These are phyloP conservation scores for Verticillium longisporum DNA, from an alignment of 2,329 filamentous ascomycete genomes.

Conservation along the genomic window DNA sequence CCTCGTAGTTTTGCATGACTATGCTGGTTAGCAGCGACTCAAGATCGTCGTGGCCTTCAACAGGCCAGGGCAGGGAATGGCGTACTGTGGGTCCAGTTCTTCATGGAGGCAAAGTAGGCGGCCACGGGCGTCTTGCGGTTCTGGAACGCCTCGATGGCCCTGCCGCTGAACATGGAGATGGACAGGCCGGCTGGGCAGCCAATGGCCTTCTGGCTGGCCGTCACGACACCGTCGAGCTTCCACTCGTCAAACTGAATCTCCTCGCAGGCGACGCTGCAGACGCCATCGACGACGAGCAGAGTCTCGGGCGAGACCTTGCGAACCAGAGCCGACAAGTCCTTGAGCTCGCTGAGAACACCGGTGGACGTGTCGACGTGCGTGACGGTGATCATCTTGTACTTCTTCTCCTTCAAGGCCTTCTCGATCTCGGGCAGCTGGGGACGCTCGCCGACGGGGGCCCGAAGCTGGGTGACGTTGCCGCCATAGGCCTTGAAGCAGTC, in stretches of 20 bases:
- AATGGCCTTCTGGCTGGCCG: conserved; percentile 94
- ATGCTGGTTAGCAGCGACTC: not conserved
- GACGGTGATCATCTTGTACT: conserved; percentile 90
- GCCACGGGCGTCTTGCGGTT: conserved; percentile 72
- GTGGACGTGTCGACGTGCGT: conserved; percentile 98
- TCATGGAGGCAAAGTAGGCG: conserved; percentile 93
- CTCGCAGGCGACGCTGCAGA: conserved; percentile 94
- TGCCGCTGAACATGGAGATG: conserved; percentile 88
- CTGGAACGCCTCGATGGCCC: conserved; percentile 76
- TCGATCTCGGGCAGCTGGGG: conserved; percentile 85
- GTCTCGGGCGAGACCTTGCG: conserved; percentile 85
- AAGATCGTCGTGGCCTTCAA: conserved; percentile 4
- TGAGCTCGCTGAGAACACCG: conserved; percentile 86
- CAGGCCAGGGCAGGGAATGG: not conserved
- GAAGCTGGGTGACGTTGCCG: conserved; percentile 81
- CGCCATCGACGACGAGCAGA: conserved; percentile 86
- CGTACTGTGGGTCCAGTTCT: conserved; percentile 87
- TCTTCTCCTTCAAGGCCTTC: conserved; percentile 78
- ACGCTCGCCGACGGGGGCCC: conserved; percentile 79
- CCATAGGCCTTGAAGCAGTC: conserved; percentile 91
- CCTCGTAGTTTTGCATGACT: conserved; percentile 99
- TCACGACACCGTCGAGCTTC: conserved; percentile 88
- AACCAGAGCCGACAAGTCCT: conserved; percentile 75
- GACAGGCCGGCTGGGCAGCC: conserved; percentile 90
- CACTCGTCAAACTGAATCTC: conserved; percentile 95